Percentiles rank a stretch among this genome's conserved stretches.
phyloP scores from a whole-genome alignment of 139 green algal genomes.

The Coelastrella sp. region DNA sequence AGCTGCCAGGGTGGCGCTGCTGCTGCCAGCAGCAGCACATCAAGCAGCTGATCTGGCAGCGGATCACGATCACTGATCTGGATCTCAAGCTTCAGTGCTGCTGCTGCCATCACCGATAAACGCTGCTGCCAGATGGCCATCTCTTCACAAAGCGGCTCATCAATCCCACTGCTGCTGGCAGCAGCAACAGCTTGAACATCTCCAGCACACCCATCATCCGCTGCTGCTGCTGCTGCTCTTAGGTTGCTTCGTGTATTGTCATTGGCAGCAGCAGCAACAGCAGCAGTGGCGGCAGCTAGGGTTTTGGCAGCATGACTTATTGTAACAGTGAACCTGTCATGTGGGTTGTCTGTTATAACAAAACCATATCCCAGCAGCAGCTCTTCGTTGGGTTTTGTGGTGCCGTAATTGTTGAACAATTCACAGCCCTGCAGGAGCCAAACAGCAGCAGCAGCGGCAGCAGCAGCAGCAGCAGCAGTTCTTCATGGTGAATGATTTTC shows the following conservation, averaged over 20 bases:
- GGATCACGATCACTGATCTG: conserved; percentile 10
- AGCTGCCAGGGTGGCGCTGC: conserved; percentile 4
- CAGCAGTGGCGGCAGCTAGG: neutral
- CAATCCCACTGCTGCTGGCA: neutral
- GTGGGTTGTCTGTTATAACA: conserved; percentile 45
- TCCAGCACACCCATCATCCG: neutral
- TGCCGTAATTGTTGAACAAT: conserved; percentile 60
- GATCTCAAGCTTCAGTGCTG: conserved; percentile 19
- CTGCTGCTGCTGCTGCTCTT: neutral
- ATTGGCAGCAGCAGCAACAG: neutral
- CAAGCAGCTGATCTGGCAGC: conserved; percentile 22
- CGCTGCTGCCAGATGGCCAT: conserved; percentile 27
- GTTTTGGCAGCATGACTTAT: neutral
- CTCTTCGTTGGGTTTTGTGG: conserved; percentile 62
- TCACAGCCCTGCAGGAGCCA: conserved; percentile 18
- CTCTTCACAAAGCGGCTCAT: conserved; percentile 23
- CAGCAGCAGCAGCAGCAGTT: neutral
- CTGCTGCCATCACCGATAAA: neutral
- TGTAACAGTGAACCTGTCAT: conserved; percentile 47
- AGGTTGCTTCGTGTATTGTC: neutral
- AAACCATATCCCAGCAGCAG: conserved; percentile 63
- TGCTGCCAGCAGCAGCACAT: conserved; percentile 39
- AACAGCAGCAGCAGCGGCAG: neutral
- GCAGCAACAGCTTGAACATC: neutral
- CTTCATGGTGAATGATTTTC: too few species aligned